Evolutionary conservation across 2,329 filamentous ascomycete species (phyloP), one percentile per base, ranked within the genome.

Genomic region (Hymenoscyphus albidus): DNA sequence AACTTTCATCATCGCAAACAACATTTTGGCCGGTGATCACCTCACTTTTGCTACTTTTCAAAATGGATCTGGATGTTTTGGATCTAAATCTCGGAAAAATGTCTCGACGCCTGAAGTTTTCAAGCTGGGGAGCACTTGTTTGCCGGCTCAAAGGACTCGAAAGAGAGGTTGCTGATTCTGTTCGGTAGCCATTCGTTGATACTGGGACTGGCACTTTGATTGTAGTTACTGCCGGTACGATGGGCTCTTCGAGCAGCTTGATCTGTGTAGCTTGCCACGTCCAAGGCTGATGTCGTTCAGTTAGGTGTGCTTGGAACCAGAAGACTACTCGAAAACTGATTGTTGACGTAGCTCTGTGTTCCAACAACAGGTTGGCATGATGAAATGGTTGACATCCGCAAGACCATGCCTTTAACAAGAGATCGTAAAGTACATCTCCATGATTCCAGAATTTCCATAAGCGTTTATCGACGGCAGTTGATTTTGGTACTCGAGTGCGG

Each of bases 401-500:
- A 31, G 62, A 64, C 67, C 65, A 68, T 27, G 63, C 62, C 35
- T 65, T 61, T 3, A 60, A 62, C 6, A 67, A 56, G 35, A 65
- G 59, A 16, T 58, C 62, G 58, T 61, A 67, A 5, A 69, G 42
- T 14, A 39, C 16, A 40, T 64, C 61, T n/a, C 60, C 62, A 63
- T 67, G 65, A 14, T 58, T 62, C 65, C 65, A 68, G 22, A 67
- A 65, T 51, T 64, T 64, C 64, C 64, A 65, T 12, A 69, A 35
- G 1, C 61, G 59, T 12, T 58, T 60, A 12, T 63, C 63, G 14
- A 58, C 14, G 5, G 59, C 35, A 10, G 6, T 54, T 31, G 58
- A 62, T 1, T 32, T 39, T 10, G 58, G 58, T 16, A 44, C 62
- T 12, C 62, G 62, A 3, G 42, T 22, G 10, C 55, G 58, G 32